phyloP scores from a whole-genome alignment of 805 yeast species.

The Ogataea kodamae region DNA sequence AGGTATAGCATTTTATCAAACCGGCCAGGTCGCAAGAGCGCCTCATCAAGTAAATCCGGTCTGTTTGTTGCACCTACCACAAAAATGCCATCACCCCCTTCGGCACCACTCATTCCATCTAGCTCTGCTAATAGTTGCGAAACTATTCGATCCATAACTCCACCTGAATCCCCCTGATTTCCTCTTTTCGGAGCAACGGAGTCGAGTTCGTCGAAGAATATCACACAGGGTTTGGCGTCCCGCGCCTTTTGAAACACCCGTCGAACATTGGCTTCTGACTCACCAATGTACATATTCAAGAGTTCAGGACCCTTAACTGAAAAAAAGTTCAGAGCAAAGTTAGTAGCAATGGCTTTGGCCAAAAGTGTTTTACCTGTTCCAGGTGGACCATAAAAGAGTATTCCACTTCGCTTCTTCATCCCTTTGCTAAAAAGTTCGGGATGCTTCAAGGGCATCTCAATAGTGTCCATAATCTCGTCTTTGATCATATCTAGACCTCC shows the following conservation, averaged over 20 bases:
- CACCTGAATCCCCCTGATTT: slow-evolving; percentile 97
- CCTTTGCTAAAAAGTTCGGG: slow-evolving; percentile 89
- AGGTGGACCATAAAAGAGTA: slow-evolving; percentile 95
- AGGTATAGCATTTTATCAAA: slow-evolving; percentile 93
- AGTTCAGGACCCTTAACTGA: slow-evolving; percentile 97
- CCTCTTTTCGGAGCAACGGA: slow-evolving; percentile 99
- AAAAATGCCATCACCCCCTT: slow-evolving; percentile 81
- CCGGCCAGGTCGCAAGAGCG: slow-evolving; percentile 87
- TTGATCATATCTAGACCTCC: slow-evolving; percentile 92
- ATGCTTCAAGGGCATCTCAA: slow-evolving; percentile 90
- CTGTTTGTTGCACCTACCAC: slow-evolving; percentile 99
- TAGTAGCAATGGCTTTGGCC: slow-evolving; percentile 96
- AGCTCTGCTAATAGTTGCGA: slow-evolving; percentile 92
- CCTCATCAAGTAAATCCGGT: slow-evolving; percentile 93
- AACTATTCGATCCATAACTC: slow-evolving; percentile 98
- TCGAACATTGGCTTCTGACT: slow-evolving; percentile 95
- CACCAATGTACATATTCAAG: slow-evolving; percentile 97
- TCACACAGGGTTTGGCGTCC: slow-evolving; percentile 96
- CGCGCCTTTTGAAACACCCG: slow-evolving; percentile 90
- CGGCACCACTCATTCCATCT: slow-evolving; percentile 91
- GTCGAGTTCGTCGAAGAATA: slow-evolving; percentile 95
- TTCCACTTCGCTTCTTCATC: slow-evolving; percentile 90
- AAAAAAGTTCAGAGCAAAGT: slow-evolving; percentile 89
- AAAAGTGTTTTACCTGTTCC: slow-evolving; percentile 96
- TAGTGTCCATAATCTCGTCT: slow-evolving; percentile 90